Conservation (phyloP, 495 filamentous ascomycete species). For the Aspergillus egyptiacus region DNA sequence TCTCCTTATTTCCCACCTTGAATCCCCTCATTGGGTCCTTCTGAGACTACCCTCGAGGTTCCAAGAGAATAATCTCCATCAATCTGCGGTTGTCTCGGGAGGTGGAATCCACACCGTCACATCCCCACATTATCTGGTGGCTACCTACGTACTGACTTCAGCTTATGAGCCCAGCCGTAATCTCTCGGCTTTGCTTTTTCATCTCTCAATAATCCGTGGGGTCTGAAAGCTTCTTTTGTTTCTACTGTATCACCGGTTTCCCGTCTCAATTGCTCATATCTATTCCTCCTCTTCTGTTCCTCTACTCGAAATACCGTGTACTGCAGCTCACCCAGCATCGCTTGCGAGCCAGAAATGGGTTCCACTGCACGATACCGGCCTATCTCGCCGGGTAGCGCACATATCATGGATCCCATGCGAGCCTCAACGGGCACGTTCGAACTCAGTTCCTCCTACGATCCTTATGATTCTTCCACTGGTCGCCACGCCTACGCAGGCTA, state of each 20-base stretch:
- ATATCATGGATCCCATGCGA: constrained; percentile 38
- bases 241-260: background rate
- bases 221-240: background rate
- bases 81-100: background rate
- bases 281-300: background rate
- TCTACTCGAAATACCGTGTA: constrained; percentile 2
- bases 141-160: background rate
- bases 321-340: constrained; percentile 8
- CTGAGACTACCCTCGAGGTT: background rate
- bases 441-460: constrained; percentile 33
- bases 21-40: background rate
- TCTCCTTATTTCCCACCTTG: background rate
- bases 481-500: constrained; percentile 31
- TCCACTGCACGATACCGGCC: constrained; percentile 24
- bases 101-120: background rate
- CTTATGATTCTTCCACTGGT: constrained; percentile 25
- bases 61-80: too few species aligned
- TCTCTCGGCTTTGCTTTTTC: constrained; percentile 9
- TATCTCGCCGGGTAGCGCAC: constrained; percentile 32
- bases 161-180: background rate
- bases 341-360: constrained; percentile 18
- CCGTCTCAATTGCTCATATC: background rate
- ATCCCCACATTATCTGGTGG: constrained; percentile 3
- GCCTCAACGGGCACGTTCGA: constrained; percentile 45
- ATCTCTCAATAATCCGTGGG: constrained; percentile 3